These are phyloP conservation scores for Monilinia vaccinii-corymbosi DNA, from an alignment of 2,329 filamentous ascomycete genomes.

Conservation along the genomic window DNA sequence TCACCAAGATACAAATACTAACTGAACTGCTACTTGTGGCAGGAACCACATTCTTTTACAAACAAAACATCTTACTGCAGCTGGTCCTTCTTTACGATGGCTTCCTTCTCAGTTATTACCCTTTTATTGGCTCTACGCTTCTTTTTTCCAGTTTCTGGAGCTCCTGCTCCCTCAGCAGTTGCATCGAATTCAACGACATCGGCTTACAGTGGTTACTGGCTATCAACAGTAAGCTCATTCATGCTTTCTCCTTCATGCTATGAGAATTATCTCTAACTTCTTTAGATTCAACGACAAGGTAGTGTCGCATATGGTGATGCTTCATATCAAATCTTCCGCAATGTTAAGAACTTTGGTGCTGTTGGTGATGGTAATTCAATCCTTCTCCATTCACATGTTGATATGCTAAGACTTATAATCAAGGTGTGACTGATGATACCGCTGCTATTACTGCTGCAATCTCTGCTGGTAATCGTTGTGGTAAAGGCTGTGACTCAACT, in stretches of 20 bases:
- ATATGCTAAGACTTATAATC: constrained; percentile 42
- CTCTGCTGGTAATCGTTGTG: constrained; percentile 69
- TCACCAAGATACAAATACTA: constrained; percentile 14
- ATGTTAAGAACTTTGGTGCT: constrained; percentile 69
- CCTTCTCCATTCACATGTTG: constrained; percentile 27
- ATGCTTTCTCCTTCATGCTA: not conserved
- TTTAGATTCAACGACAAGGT: constrained; percentile 25
- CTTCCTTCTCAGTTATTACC: constrained; percentile 24
- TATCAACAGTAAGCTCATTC: constrained; percentile 15
- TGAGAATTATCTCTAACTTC: not conserved
- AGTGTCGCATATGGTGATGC: constrained; percentile 31
- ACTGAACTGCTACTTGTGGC: constrained; percentile 7
- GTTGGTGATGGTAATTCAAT: constrained; percentile 48
- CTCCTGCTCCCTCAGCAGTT: constrained; percentile 15
- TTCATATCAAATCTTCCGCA: constrained; percentile 67
- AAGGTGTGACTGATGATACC: constrained; percentile 69
- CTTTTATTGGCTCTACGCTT: constrained; percentile 25
- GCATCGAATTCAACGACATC: constrained; percentile 13
- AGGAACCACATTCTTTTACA: constrained; percentile 26
- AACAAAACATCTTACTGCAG: constrained; percentile 24
- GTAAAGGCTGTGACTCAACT: constrained; percentile 69
- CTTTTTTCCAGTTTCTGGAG: constrained; percentile 23
- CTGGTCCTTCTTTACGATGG: constrained; percentile 30
- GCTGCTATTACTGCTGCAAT: constrained; percentile 78
- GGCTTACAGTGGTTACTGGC: constrained; percentile 21